Evolutionary conservation across 2,329 filamentous ascomycete species (phyloP).

Genomic region (Sporothrix pallida): DNA sequence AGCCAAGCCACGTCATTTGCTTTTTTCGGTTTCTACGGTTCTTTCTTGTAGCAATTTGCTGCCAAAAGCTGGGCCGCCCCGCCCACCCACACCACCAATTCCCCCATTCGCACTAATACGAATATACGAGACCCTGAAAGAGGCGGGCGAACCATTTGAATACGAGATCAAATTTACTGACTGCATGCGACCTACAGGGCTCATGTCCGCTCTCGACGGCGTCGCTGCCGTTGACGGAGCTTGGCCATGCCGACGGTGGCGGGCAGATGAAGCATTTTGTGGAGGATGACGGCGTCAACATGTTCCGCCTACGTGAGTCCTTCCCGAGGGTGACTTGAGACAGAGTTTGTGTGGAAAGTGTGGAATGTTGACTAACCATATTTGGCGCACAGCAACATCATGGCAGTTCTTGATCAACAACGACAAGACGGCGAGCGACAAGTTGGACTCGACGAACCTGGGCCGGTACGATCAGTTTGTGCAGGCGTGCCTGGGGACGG

Average conservation of each 20-base stretch:
- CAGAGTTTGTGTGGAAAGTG: background rate
- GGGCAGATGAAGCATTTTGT: conserved; percentile 64
- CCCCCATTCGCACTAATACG: conserved; percentile 14
- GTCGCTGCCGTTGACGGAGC: conserved; percentile 43
- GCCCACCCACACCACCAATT: background rate
- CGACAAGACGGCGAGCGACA: conserved; percentile 51
- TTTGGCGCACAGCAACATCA: conserved; percentile 44
- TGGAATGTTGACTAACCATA: background rate
- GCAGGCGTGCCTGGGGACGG: conserved; percentile 55
- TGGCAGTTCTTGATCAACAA: conserved; percentile 60
- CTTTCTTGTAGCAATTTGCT: too few relatives aligned
- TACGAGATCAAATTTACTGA: background rate
- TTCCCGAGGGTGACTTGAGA: background rate
- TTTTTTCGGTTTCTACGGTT: background rate
- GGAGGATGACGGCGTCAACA: conserved; percentile 58
- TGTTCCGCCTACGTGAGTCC: conserved; percentile 56
- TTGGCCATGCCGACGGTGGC: conserved; percentile 46
- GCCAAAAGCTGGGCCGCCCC: too few relatives aligned
- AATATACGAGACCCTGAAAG: conserved; percentile 26
- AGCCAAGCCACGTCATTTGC: conserved; percentile 30
- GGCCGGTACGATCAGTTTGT: conserved; percentile 57
- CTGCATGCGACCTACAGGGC: conserved; percentile 40
- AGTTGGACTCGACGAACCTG: conserved; percentile 50
- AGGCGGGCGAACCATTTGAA: background rate
- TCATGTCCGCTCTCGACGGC: conserved; percentile 45